phyloP scores from a whole-genome alignment of 2,329 filamentous ascomycete species.

The Shiraia bambusicola region DNA sequence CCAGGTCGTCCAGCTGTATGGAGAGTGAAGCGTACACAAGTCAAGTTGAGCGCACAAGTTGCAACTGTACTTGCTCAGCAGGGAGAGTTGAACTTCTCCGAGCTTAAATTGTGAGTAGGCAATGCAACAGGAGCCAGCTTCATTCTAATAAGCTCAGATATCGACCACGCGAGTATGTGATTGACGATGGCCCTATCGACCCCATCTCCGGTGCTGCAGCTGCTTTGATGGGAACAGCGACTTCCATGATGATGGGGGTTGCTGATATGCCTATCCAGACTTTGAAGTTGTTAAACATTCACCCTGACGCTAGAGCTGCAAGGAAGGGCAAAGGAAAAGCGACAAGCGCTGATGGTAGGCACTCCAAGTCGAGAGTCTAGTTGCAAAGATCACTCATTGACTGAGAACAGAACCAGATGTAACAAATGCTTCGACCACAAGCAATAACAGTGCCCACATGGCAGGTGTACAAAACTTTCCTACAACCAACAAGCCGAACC shows the following conservation, averaged over 20 bases:
- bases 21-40: slow-evolving; percentile 43
- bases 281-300: slow-evolving; percentile 51
- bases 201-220: slow-evolving; percentile 59
- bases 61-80: slow-evolving; percentile 43
- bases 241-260: slow-evolving; percentile 77
- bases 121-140: not conserved
- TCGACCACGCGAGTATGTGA: slow-evolving; percentile 43
- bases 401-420: slow-evolving; percentile 17
- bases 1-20: slow-evolving; percentile 41
- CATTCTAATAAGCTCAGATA: slow-evolving; percentile 27
- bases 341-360: slow-evolving; percentile 8
- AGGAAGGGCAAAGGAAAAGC: slow-evolving; percentile 33
- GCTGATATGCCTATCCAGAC: slow-evolving; percentile 68
- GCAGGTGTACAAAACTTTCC: not conserved
- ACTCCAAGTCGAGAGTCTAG: slow-evolving; percentile 17
- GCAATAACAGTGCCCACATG: slow-evolving; percentile 23
- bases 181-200: slow-evolving; percentile 45
- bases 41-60: slow-evolving; percentile 40
- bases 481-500: slow-evolving; percentile 3
- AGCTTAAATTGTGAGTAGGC: slow-evolving; percentile 41
- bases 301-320: slow-evolving; percentile 37
- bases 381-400: slow-evolving; percentile 14
- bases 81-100: slow-evolving; percentile 38
- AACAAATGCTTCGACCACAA: slow-evolving; percentile 17
- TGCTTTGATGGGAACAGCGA: slow-evolving; percentile 79